These are phyloP conservation scores for Candida maris DNA, from an alignment of 805 yeast genomes.

Conservation along the genomic window DNA sequence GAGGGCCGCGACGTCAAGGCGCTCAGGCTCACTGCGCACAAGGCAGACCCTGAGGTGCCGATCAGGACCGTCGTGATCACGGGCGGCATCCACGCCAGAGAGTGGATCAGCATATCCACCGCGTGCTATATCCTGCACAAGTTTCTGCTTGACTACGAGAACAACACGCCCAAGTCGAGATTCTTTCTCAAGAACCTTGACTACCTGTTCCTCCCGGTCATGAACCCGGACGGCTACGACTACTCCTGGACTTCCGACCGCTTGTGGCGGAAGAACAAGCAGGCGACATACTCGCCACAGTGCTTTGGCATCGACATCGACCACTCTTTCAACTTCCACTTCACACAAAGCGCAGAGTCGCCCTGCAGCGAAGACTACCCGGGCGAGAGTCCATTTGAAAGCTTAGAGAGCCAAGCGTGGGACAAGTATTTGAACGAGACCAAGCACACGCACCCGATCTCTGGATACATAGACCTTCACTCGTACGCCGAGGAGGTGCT, in stretches of 20 bases:
- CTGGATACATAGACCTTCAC: slow-evolving; percentile 79
- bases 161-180: slow-evolving; percentile 36
- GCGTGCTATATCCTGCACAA: slow-evolving; percentile 53
- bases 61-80: slow-evolving; percentile 68
- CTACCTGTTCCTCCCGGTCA: slow-evolving; percentile 74
- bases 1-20: slow-evolving; percentile 73
- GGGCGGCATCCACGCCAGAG: slow-evolving; percentile 87
- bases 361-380: slow-evolving; percentile 84
- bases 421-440: slow-evolving; percentile 46
- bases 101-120: slow-evolving; percentile 78
- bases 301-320: slow-evolving; percentile 87
- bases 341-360: slow-evolving; percentile 55
- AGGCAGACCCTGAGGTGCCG: slow-evolving; percentile 28
- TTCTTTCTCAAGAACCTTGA: slow-evolving; percentile 56
- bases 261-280: slow-evolving; percentile 87
- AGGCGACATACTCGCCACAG: slow-evolving; percentile 58
- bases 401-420: slow-evolving; percentile 53
- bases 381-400: slow-evolving; percentile 71
- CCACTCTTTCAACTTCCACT: slow-evolving; percentile 75
- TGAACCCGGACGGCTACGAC: slow-evolving; percentile 89
- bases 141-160: slow-evolving; percentile 46
- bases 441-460: slow-evolving; percentile 52
- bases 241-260: slow-evolving; percentile 79
- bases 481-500: slow-evolving; percentile 82
- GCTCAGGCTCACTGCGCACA: slow-evolving; percentile 55